Evolutionary conservation across 257 asterid genomes (phyloP).

Genomic region (Echites panduratus): DNA sequence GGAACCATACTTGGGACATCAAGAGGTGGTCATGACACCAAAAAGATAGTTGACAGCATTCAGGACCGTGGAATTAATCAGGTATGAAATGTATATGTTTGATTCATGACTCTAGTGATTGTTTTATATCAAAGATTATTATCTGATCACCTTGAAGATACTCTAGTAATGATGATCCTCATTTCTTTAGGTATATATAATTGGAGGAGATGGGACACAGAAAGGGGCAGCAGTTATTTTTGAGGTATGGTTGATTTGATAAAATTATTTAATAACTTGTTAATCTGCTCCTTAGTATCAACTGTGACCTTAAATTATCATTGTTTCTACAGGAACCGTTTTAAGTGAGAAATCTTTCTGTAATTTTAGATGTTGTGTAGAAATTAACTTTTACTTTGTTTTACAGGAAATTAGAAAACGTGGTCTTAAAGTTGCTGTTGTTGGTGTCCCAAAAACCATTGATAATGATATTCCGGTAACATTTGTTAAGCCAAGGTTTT

Average conservation of each 20-base stretch:
- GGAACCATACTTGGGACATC: conserved; percentile 89
- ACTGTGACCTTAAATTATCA: not conserved
- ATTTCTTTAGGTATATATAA: conserved; percentile 61
- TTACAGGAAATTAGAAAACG: conserved; percentile 75
- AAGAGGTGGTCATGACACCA: conserved; percentile 72
- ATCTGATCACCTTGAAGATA: not conserved
- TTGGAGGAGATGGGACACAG: conserved; percentile 97
- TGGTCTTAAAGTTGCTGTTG: conserved; percentile 79
- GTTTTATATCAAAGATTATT: not conserved
- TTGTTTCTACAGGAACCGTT: not conserved
- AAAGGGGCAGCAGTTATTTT: conserved; percentile 84
- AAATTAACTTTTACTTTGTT: not conserved
- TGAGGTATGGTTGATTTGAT: conserved; percentile 46
- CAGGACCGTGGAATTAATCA: conserved; percentile 94
- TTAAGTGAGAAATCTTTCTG: not conserved
- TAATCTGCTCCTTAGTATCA: not conserved
- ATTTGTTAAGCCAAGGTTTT: not conserved
- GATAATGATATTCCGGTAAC: conserved; percentile 91
- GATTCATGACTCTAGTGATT: not conserved
- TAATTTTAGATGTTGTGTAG: not conserved
- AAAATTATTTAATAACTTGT: not conserved
- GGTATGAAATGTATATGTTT: conserved; percentile 25
- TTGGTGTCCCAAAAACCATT: conserved; percentile 83
- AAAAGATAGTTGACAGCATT: conserved; percentile 86
- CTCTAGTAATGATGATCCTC: not conserved